phyloP scores from a whole-genome alignment of 345 rosid genomes.

The Fremontodendron californicum region DNA sequence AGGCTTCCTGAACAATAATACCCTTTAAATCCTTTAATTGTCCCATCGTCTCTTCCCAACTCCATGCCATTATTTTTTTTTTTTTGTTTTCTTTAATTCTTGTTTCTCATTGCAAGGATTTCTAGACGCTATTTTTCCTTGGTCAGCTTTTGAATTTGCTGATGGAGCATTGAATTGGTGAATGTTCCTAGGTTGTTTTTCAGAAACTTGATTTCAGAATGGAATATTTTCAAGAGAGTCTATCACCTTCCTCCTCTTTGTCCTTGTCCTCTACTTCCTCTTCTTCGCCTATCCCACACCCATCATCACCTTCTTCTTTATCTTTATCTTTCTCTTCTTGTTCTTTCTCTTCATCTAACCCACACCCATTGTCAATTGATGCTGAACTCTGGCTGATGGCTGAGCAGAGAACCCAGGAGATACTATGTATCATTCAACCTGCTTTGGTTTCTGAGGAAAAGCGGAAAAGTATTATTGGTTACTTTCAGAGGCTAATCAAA shows the following conservation, averaged over 20 bases:
- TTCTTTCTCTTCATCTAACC: constrained; percentile 19
- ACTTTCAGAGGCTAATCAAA: constrained; percentile 50
- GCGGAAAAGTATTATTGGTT: constrained; percentile 58
- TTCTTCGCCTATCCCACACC: constrained; percentile 19
- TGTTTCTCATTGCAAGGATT: neutral
- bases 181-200: constrained; percentile 18
- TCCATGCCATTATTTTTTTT: neutral
- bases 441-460: constrained; percentile 54
- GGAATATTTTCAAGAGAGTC: constrained; percentile 51
- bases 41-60: neutral
- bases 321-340: neutral
- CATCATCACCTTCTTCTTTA: constrained; percentile 2
- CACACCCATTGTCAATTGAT: constrained; percentile 40
- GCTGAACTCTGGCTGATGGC: constrained; percentile 62
- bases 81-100: neutral
- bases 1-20: neutral
- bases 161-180: constrained; percentile 18
- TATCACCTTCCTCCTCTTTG: constrained; percentile 40
- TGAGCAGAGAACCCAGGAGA: constrained; percentile 72
- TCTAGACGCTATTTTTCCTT: neutral
- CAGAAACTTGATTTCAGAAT: constrained; percentile 36
- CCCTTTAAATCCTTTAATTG: neutral
- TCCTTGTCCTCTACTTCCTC: constrained; percentile 27
- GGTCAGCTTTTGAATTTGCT: constrained; percentile 5
- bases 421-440: constrained; percentile 64